Conservation (phyloP, 2,329 filamentous ascomycete genomes). For the Emmonsiellopsis sp. region DNA sequence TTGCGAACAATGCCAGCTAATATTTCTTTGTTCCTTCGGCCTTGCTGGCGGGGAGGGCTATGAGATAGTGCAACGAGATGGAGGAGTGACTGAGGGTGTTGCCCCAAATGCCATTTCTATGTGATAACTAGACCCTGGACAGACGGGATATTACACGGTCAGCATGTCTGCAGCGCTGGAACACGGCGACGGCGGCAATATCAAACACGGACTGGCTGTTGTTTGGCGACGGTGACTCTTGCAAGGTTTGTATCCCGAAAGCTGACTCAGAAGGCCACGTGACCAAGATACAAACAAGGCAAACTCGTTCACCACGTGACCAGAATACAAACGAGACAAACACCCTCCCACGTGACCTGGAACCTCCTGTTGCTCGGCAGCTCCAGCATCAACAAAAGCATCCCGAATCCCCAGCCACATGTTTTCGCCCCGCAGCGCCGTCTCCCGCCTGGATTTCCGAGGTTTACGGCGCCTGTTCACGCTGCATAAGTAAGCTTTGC, state of each 20-base stretch:
- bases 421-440: constrained; percentile 18
- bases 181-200: background rate
- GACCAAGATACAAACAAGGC: constrained; percentile 23
- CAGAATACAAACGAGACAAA: constrained; percentile 27
- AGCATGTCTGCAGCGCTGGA: background rate
- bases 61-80: background rate
- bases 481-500: background rate
- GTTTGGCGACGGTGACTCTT: background rate
- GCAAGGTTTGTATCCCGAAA: background rate
- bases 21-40: background rate
- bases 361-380: background rate
- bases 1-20: background rate
- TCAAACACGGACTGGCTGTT: background rate
- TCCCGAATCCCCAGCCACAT: constrained; percentile 33
- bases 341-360: constrained; percentile 3
- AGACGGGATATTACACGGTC: background rate
- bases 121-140: background rate
- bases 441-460: constrained; percentile 19
- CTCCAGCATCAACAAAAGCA: constrained; percentile 19
- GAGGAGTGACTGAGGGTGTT: background rate
- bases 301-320: constrained; percentile 15
- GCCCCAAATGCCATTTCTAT: background rate
- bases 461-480: constrained; percentile 15
- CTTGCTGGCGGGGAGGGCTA: background rate
- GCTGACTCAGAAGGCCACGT: background rate